A percentile compares a stretch with the other conserved stretches of the same genome.
These are phyloP conservation scores for Floccularia luteovirens DNA, from an alignment of 768 basidiomycete genomes.

Conservation along the genomic window DNA sequence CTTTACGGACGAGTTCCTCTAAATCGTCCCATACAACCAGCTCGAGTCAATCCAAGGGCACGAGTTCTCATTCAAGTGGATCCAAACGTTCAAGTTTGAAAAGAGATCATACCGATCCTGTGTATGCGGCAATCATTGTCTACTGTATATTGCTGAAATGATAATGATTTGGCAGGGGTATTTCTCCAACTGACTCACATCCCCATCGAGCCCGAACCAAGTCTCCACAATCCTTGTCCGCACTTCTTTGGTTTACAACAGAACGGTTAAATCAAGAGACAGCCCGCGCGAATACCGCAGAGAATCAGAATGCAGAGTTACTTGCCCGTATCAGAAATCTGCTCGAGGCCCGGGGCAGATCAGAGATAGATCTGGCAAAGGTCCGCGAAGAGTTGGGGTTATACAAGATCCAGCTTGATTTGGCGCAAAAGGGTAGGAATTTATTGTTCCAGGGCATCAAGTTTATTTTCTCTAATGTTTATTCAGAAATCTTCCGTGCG, in stretches of 20 bases:
- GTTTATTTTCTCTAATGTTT: constrained; percentile 1
- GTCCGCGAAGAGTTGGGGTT: constrained; percentile 41
- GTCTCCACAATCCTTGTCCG: constrained; percentile 12
- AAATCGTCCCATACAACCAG: too few species aligned
- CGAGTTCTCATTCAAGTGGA: too few species aligned
- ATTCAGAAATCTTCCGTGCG: constrained; percentile 42
- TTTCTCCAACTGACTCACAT: constrained; percentile 14
- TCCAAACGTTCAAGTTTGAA: too few species aligned
- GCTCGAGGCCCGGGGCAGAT: constrained; percentile 18
- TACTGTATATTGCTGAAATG: too few species aligned
- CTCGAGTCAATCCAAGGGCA: too few species aligned
- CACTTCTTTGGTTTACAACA: constrained; percentile 12
- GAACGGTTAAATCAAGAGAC: constrained; percentile 24
- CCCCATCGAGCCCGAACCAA: constrained; percentile 6
- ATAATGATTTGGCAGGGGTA: too few species aligned
- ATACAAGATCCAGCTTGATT: constrained; percentile 51
- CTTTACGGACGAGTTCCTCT: too few species aligned
- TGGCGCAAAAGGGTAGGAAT: constrained; percentile 40
- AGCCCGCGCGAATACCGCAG: constrained; percentile 29
- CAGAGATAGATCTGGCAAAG: constrained; percentile 21
- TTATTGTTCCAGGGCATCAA: not conserved
- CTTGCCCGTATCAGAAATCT: constrained; percentile 21
- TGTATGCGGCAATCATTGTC: too few species aligned
- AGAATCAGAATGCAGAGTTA: constrained; percentile 21
- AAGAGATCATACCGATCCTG: too few species aligned